phyloP scores from a whole-genome alignment of 2,329 filamentous ascomycete species.

The Chaetothyriales sp. region DNA sequence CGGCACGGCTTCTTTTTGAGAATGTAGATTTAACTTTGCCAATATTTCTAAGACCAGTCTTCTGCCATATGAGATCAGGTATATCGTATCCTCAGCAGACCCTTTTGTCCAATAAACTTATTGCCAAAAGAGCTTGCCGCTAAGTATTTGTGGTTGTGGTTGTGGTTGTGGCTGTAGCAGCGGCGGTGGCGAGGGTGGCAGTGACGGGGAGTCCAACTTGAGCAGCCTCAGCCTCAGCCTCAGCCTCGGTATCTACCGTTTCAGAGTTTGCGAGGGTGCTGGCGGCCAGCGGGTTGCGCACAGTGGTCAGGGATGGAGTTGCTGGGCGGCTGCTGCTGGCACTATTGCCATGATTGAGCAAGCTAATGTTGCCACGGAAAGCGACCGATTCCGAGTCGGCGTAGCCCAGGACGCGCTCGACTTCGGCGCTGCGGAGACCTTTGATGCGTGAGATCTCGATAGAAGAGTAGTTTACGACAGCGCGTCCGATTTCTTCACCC shows the following conservation, averaged over 20 bases:
- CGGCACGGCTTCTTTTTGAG: no score
- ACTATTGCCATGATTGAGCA: slow-evolving; percentile 23
- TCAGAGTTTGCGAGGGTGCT: no score
- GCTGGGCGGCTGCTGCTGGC: slow-evolving; percentile 10
- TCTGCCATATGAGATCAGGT: no score
- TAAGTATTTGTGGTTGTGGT: neutral
- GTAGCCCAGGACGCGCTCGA: slow-evolving; percentile 67
- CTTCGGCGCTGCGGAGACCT: slow-evolving; percentile 69
- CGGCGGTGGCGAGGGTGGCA: no score
- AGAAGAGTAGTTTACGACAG: slow-evolving; percentile 84
- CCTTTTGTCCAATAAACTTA: no score
- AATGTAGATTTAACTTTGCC: no score
- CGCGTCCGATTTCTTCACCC: slow-evolving; percentile 64
- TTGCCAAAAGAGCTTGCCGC: no score
- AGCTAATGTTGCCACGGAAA: slow-evolving; percentile 70
- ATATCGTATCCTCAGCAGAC: no score
- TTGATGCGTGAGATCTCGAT: slow-evolving; percentile 71
- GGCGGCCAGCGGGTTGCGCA: neutral
- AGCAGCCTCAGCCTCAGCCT: neutral
- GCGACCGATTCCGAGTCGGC: slow-evolving; percentile 91
- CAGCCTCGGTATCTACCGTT: neutral
- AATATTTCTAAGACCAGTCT: no score
- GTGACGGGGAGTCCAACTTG: neutral
- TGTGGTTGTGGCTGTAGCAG: no score
- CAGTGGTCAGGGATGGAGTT: slow-evolving; percentile 4